Evolutionary conservation across 495 filamentous ascomycete species (phyloP).

Genomic region (Talaromyces stipitatus): DNA sequence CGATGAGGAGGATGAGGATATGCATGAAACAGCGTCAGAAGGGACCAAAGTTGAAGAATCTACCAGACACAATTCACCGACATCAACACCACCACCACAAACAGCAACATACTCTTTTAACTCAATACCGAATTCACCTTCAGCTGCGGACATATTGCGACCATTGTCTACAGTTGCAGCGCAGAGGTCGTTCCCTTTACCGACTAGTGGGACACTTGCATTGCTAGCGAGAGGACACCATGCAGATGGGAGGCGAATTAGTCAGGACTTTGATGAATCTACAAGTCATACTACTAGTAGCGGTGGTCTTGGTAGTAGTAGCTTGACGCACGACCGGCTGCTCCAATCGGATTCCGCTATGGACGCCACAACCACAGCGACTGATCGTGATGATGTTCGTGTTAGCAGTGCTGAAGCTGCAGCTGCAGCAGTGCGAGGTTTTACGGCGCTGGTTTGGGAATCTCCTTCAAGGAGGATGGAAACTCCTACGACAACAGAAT

Average conservation of each 20-base stretch:
- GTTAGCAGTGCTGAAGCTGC: not conserved
- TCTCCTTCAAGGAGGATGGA: not conserved
- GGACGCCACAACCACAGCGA: constrained; percentile 1
- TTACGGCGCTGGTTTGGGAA: not conserved
- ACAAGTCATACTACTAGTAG: not conserved
- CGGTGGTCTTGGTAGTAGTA: not conserved
- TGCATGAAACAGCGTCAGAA: not conserved
- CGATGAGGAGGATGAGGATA: not conserved
- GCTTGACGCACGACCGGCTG: not conserved
- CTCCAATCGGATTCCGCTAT: constrained; percentile 7
- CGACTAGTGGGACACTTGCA: constrained; percentile 7
- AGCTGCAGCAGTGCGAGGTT: not conserved
- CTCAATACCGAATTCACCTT: not conserved
- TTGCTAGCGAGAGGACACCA: constrained; percentile 5
- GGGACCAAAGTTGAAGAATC: not conserved
- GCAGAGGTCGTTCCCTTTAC: not conserved
- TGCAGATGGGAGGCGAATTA: not conserved
- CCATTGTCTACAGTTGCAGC: constrained; percentile 3
- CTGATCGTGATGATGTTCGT: not conserved
- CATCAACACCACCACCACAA: not conserved
- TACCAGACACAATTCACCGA: not conserved
- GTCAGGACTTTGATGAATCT: not conserved
- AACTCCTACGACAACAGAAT: not conserved
- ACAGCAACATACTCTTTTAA: not conserved
- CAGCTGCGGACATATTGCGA: constrained; percentile 2